These are phyloP conservation scores for Xerocomellus dryophilus DNA, from an alignment of 768 basidiomycete species.

Conservation along the genomic window DNA sequence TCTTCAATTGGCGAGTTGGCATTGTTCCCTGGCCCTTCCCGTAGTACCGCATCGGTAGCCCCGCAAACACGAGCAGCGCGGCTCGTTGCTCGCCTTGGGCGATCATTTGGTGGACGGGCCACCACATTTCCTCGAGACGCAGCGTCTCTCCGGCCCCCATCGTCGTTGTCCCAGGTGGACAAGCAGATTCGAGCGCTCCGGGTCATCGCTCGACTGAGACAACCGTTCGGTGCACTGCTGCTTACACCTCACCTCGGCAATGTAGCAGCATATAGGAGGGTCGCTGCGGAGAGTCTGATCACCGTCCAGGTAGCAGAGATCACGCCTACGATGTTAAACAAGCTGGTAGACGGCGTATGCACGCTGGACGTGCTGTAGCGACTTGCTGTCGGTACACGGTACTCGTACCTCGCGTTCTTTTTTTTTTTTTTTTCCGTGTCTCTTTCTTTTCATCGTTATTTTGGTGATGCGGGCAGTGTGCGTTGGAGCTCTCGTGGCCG, in stretches of 20 bases:
- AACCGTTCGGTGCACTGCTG: background rate
- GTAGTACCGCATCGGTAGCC: too few species aligned
- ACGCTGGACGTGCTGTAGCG: background rate
- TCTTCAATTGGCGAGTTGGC: background rate
- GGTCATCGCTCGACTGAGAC: background rate
- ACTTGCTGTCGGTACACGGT: too few species aligned
- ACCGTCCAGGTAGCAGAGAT: background rate
- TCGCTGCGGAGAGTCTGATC: background rate
- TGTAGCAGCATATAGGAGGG: background rate
- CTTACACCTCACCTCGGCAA: background rate
- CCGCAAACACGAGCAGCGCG: background rate
- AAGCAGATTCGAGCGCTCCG: background rate
- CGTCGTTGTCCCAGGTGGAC: background rate
- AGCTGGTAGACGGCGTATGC: background rate
- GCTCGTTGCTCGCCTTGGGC: background rate
- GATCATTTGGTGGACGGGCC: background rate
- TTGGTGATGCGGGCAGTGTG: too few species aligned
- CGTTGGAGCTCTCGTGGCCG: too few species aligned
- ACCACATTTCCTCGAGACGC: background rate
- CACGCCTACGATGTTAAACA: background rate
- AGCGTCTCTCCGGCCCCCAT: background rate
- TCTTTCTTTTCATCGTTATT: too few species aligned
- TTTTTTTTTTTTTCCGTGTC: too few species aligned
- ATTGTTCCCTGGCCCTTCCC: background rate
- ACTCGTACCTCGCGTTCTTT: too few species aligned